Base-by-base conservation (phyloP, 2,329 filamentous ascomycete species). In the Pseudogymnoascus sp. region DNA sequence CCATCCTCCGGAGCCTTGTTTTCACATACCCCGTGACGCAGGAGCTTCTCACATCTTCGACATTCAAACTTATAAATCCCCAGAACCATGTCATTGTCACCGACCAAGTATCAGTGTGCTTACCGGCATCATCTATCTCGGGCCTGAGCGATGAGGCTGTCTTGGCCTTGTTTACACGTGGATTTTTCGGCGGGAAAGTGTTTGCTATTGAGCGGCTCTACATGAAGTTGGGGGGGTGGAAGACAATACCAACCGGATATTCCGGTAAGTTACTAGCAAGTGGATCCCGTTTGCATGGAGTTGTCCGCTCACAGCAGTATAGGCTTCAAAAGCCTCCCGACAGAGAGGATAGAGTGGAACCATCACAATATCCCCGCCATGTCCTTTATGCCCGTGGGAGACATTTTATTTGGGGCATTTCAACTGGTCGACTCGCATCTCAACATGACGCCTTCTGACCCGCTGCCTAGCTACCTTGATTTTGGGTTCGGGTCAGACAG, bases 121-220 rank as follows among this genome's bases (percentile, higher is more conserved):
- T 67, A 3, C 25, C 37, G 1, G 59, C 46, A 18, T 46, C 53
- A 10, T 62, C 64, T 14, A 60, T 66, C 28, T 31, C 34, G 11
- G 40, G 37, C 11, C 11, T 66, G 2, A 44, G 37, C 12, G 67
- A 68, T 34, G 67, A 68, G 34, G 60, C 66, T 36, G 61, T 68
- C 3, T 36, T 69, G 10, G 63, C 67, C 3, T 46, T 60, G 16
- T 70, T 67, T 28, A 59, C 63, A 18, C 64, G 56, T 21, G 67
- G 67, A 0, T 69, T 67, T 18, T 70, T 66, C 23, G 23, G 62
- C 25, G 68, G 67, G 25, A 68, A 64, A 63, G 44, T 62, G 1
- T 69, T 68, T 31, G 59, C 38, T 12, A 63, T 61, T 1, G 68
- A 70, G 59, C 37, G 59, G 5, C n/a, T 23, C 1, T 23, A 65